phyloP scores from a whole-genome alignment of 352 stramenopile species.

The Globisporangium cylindrosporum region DNA sequence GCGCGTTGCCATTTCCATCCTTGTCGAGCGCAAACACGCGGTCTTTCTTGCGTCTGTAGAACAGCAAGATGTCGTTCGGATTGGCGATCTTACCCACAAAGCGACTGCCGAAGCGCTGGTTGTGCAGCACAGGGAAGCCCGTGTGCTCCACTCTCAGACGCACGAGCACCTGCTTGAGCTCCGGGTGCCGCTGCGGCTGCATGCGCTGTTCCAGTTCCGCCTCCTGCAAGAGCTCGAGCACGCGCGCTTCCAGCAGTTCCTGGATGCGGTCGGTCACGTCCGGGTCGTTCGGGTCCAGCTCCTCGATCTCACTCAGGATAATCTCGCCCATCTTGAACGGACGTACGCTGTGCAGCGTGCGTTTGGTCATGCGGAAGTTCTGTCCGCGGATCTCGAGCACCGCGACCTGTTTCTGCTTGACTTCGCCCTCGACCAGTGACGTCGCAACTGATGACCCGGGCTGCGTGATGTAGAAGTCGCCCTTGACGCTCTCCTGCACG shows the following conservation, averaged over 20 bases:
- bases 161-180: constrained; percentile 69
- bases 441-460: constrained; percentile 96
- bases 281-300: constrained; percentile 90
- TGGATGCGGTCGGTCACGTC: constrained; percentile 72
- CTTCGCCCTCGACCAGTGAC: constrained; percentile 89
- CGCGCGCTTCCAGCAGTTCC: constrained; percentile 58
- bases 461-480: constrained; percentile 96
- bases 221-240: constrained; percentile 67
- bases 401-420: constrained; percentile 81
- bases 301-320: constrained; percentile 76
- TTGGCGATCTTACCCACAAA: constrained; percentile 88
- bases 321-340: constrained; percentile 94
- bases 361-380: constrained; percentile 87
- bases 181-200: constrained; percentile 20
- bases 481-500: constrained; percentile 91
- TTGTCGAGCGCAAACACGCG: constrained; percentile 44
- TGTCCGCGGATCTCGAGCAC: constrained; percentile 87
- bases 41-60: constrained; percentile 68
- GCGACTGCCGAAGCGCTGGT: constrained; percentile 83
- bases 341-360: constrained; percentile 88
- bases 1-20: constrained; percentile 19
- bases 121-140: constrained; percentile 85
- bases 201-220: constrained; percentile 43
- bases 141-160: constrained; percentile 86
- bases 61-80: constrained; percentile 86